Percentiles rank a stretch among this genome's conserved stretches.
Conservation (phyloP, 352 stramenopile genomes). For the Phytopythium chamaehyphon region DNA sequence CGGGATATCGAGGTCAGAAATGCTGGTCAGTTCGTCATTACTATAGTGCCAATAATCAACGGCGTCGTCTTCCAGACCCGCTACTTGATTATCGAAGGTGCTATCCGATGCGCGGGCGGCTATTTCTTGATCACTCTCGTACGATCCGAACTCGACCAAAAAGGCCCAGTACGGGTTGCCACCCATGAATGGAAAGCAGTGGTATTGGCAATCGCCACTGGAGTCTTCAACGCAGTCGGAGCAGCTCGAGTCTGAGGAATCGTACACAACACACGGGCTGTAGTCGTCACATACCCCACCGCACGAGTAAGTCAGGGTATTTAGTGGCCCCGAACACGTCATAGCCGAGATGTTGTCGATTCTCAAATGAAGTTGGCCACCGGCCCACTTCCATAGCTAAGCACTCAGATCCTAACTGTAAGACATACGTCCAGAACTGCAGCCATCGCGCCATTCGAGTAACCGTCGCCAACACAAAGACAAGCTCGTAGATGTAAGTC, state of each 20-base stretch:
- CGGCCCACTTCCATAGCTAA: too few species aligned
- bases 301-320: slow-evolving; percentile 2
- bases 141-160: neutral
- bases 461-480: too few species aligned
- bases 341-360: neutral
- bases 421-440: too few species aligned
- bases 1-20: neutral
- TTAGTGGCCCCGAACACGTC: neutral
- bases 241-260: neutral
- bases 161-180: neutral
- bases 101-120: neutral
- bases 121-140: neutral
- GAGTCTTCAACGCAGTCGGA: neutral
- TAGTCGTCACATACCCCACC: neutral
- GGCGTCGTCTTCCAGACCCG: neutral
- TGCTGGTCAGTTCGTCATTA: neutral
- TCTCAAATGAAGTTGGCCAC: too few species aligned
- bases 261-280: neutral
- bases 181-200: slow-evolving; percentile 1
- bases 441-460: too few species aligned
- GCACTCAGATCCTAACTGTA: too few species aligned
- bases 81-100: neutral
- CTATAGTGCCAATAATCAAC: neutral
- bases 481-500: too few species aligned
- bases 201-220: neutral